These are phyloP conservation scores for Aspergillus pseudoglaucus DNA, from an alignment of 2,329 filamentous ascomycete genomes.

Conservation along the genomic window DNA sequence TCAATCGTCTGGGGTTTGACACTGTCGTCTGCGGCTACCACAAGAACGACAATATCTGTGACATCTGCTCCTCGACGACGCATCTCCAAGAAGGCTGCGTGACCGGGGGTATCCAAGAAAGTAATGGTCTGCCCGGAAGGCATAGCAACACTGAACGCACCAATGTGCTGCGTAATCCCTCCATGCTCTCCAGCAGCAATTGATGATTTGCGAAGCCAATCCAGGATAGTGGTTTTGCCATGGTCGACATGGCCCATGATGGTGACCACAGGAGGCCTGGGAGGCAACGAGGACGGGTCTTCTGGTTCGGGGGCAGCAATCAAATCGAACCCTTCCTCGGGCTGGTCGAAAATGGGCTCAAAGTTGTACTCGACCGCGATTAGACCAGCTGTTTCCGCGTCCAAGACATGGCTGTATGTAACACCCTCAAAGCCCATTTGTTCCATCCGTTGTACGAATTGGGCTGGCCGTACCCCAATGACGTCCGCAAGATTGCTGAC, in stretches of 20 bases:
- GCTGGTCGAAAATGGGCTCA: constrained; percentile 66
- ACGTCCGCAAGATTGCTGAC: constrained; percentile 74
- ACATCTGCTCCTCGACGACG: constrained; percentile 90
- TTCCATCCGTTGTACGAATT: constrained; percentile 69
- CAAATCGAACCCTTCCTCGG: constrained; percentile 58
- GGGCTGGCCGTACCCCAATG: constrained; percentile 61
- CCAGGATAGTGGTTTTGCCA: constrained; percentile 92
- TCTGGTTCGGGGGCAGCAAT: constrained; percentile 61
- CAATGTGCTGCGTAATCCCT: constrained; percentile 97
- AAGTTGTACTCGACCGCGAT: constrained; percentile 91
- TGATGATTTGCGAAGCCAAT: constrained; percentile 88
- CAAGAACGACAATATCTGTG: constrained; percentile 92
- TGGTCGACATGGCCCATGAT: constrained; percentile 99
- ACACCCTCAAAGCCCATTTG: constrained; percentile 87
- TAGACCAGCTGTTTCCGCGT: constrained; percentile 81
- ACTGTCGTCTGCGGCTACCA: constrained; percentile 93
- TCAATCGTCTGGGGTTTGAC: constrained; percentile 97
- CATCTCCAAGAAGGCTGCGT: constrained; percentile 94
- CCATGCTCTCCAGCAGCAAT: constrained; percentile 88
- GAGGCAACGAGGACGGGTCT: constrained; percentile 62
- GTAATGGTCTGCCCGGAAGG: constrained; percentile 84
- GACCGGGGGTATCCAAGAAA: constrained; percentile 92
- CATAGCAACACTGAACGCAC: constrained; percentile 88
- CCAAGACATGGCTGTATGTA: constrained; percentile 75
- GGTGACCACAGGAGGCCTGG: constrained; percentile 85